Evolutionary conservation across 2,329 filamentous ascomycete species (phyloP).

Genomic region (Penicillium sp.): DNA sequence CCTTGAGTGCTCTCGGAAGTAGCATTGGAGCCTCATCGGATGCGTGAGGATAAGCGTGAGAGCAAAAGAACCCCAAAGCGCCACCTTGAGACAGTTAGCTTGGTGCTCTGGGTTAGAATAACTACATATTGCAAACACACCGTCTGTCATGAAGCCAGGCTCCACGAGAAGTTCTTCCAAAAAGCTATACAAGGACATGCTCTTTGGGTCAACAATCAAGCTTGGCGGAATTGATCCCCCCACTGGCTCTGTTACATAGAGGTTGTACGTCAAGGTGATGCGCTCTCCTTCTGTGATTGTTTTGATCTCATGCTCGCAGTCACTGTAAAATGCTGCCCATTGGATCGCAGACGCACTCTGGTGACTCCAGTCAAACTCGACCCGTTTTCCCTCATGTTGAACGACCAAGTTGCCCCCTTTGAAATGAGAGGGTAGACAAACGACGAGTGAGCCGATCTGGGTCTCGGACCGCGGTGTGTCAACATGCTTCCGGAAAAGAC

Average conservation of each 20-base stretch:
- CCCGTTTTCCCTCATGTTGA: conserved; percentile 23
- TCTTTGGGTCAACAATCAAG: conserved; percentile 25
- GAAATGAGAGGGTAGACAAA: conserved; percentile 40
- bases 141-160: conserved; percentile 3
- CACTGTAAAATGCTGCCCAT: conserved; percentile 34
- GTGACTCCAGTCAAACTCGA: conserved; percentile 24
- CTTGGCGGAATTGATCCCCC: conserved; percentile 19
- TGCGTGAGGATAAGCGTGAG: conserved; percentile 43
- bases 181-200: conserved; percentile 31
- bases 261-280: conserved; percentile 53
- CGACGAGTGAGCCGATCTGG: conserved; percentile 49
- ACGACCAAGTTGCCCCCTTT: conserved; percentile 30
- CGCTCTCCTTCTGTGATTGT: conserved; percentile 46
- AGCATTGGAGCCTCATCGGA: conserved; percentile 7
- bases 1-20: not conserved
- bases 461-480: conserved; percentile 44
- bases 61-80: conserved; percentile 39
- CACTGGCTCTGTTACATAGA: conserved; percentile 38
- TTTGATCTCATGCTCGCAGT: conserved; percentile 33
- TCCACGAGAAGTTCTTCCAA: conserved; percentile 27
- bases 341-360: conserved; percentile 20
- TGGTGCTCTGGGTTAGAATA: not conserved
- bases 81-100: conserved; percentile 28
- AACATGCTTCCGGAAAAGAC: conserved; percentile 45
- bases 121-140: not conserved